Evolutionary conservation across 495 filamentous ascomycete genomes (phyloP), one percentile per base, ranked within the genome.

Genomic region (Pyrenopolyporus hunteri): DNA sequence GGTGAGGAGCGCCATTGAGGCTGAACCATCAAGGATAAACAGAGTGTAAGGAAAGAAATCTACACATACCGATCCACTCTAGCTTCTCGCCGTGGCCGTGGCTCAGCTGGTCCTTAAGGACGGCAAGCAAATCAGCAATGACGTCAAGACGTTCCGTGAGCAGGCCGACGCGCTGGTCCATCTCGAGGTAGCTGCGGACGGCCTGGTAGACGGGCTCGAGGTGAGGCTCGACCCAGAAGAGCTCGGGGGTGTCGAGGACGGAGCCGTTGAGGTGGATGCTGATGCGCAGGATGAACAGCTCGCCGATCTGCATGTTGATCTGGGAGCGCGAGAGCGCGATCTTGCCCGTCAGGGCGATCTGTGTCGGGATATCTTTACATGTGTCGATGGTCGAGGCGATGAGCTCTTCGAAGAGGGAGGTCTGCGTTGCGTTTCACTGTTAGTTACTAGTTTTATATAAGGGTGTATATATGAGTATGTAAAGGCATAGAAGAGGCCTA

Each of bases 301-400:
- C 90, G 71, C 94, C 94, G 53, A 98, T 96, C 70, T 97, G 92
- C 90, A 96, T 97, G 77, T 97, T 97, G 81, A 97, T 97, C 69
- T 98, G 83, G 22, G 82, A 79, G 9, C 92, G 84, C 22, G 84
- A 88, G 40, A 98, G 85, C 31, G 88, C 85, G 64, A 98, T 90
- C 67, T 91, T 93, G 55, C 94, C 94, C 0, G 93, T 96, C 59
- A 88, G 73, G 0, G 95, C 94, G 49, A 98, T 93, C 69, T 93
- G 89, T 10, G 87, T 85, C 0, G 94, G 94, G 7, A 98, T 88
- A 31, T 92, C 88, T 56, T 95, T 92, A 57, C 92, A 97, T 7
- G 87, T 84, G 50, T 91, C 85, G 62, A 98, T 95, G 23, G 93
- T 97, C 33, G 90, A 89, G 32, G 91, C 91, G n/a, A 98, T 86